Percentiles rank a stretch among this genome's conserved stretches.
Conservation (phyloP, 495 filamentous ascomycete species). For the Penicillium crystallinum region DNA sequence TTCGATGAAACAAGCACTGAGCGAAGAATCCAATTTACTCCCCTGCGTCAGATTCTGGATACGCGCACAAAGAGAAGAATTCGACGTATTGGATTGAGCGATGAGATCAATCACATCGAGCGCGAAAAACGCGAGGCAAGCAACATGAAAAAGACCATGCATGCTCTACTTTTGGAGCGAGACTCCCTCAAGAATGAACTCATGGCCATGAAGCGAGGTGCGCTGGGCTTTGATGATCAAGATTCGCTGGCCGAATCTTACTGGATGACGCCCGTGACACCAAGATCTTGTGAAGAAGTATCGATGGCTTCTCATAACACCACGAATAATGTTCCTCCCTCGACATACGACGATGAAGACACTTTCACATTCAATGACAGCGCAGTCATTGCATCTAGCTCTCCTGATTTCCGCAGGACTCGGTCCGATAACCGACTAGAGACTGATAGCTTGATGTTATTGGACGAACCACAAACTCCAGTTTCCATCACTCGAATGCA, state of each 20-base stretch:
- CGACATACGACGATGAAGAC: conserved; percentile 16
- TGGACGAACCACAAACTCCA: conserved; percentile 2
- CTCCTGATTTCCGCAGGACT: conserved; percentile 27
- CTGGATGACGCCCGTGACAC: conserved; percentile 20
- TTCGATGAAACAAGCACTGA: conserved; percentile 27
- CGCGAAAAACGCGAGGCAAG: conserved; percentile 48
- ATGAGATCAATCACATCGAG: conserved; percentile 66
- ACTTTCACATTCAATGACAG: conserved; percentile 34
- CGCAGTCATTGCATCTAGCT: conserved; percentile 31
- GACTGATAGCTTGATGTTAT: conserved; percentile 18
- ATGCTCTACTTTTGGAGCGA: conserved; percentile 30
- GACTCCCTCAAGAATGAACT: conserved; percentile 49
- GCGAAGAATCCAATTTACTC: conserved; percentile 53
- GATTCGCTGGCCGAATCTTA: conserved; percentile 17
- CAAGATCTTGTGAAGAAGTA: conserved; percentile 14
- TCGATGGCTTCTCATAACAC: conserved; percentile 10
- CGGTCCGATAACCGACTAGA: conserved; percentile 5
- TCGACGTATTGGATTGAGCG: conserved; percentile 64
- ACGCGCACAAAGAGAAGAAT: conserved; percentile 66
- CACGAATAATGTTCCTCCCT: background rate
- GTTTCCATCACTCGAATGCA: conserved; percentile 17
- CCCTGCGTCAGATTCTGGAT: conserved; percentile 65
- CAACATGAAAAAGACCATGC: conserved; percentile 48
- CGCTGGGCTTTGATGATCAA: conserved; percentile 21
- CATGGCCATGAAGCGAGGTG: conserved; percentile 37